Evolutionary conservation across 2,329 filamentous ascomycete species (phyloP), one percentile per base, ranked within the genome.

Genomic region (Parastagonospora nodorum): DNA sequence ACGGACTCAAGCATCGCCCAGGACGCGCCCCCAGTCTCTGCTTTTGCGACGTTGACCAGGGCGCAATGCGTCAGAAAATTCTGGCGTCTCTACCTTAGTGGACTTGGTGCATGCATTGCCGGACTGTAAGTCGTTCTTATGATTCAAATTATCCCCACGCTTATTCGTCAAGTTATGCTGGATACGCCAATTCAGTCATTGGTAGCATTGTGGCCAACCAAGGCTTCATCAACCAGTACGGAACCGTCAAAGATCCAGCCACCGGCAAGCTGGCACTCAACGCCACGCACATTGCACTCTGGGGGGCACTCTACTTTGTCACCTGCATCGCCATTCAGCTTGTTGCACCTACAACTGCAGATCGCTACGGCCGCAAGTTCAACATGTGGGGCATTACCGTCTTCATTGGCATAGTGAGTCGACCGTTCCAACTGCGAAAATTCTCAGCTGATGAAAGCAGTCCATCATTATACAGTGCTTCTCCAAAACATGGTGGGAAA

Each of bases 161-260:
- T 30, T 41, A n/a, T 8, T 9, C 15, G 9, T 9, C 8, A 5
- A 51, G 48, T 6, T 46, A 51, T 39, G 48, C 42, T 15, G 42
- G 48, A 27, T 51, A 51, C 19, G 48, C 48, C 41, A 51, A 51
- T 15, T 40, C 48, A 16, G 48, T 51, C 19, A 51, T 51, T 28
- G 48, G 48, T 12, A 51, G 48, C 31, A 51, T 51, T 27, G 42
- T 51, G 5, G 48, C 42, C 30, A 51, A 51, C 37, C 29, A 36
- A 16, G 42, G 48, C 12, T 51, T 51, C 28, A 51, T 51, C 30
- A 41, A 51, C 12, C 48, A 51, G 37, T 51, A 45, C 24, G 48
- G 48, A 4, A 51, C 48, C 12, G 42, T 51, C 15, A 42, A 42
- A n/a, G 42, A 51, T 27, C 48, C 48, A 9, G 16, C 35, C 19